Evolutionary conservation across 179 eudicot genomes (phyloP).

Genomic region (Beta lomatogona): DNA sequence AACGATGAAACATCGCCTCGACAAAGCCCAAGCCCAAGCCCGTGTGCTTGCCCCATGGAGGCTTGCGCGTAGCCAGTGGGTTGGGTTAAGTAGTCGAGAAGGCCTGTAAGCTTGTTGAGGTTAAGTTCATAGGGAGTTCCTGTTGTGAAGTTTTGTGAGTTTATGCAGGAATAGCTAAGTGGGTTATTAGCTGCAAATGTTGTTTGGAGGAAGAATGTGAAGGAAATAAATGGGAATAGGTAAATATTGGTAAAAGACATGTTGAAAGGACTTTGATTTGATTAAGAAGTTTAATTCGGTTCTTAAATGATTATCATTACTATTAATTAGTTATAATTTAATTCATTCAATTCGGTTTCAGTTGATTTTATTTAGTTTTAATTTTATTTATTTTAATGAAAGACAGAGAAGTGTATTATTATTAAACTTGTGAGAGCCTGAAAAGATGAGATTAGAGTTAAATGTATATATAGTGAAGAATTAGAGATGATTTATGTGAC

Average conservation of each 20-base stretch:
- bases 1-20: slow-evolving; percentile 24
- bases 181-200: slow-evolving; percentile 8
- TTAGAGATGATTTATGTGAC: not conserved
- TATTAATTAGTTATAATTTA: too few species aligned
- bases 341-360: too few species aligned
- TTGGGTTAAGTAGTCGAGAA: slow-evolving; percentile 5
- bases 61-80: slow-evolving; percentile 20
- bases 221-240: not conserved
- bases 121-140: slow-evolving; percentile 11
- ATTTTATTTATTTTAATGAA: too few species aligned
- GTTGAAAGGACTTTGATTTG: not conserved
- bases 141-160: not conserved
- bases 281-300: too few species aligned
- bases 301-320: too few species aligned
- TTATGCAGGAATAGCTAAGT: slow-evolving; percentile 3
- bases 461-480: not conserved
- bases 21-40: slow-evolving; percentile 29
- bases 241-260: not conserved
- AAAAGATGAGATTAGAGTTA: not conserved
- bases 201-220: not conserved
- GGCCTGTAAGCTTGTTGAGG: slow-evolving; percentile 21
- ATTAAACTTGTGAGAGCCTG: not conserved
- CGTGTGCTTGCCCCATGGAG: slow-evolving; percentile 13
- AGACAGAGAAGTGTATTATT: not conserved
- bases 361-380: too few species aligned